phyloP scores from a whole-genome alignment of 768 basidiomycete species.

The Leccinellum rugosiceps region DNA sequence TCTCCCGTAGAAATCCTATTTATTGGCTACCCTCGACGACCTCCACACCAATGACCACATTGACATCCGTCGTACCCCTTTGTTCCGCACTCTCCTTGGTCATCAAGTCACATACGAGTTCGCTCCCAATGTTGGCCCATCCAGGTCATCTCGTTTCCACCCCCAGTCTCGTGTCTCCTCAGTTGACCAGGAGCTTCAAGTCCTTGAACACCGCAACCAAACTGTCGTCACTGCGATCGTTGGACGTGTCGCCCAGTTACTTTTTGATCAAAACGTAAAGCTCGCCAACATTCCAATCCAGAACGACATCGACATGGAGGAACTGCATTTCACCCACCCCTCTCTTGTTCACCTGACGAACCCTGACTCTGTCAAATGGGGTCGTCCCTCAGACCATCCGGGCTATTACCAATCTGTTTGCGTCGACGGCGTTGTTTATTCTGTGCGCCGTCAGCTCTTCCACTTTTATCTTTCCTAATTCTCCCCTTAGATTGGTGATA shows the following conservation, averaged over 20 bases:
- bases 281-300: conserved; percentile 33
- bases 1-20: conserved; percentile 41
- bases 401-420: conserved; percentile 43
- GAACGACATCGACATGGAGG: conserved; percentile 27
- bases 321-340: conserved; percentile 4
- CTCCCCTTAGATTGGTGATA: conserved; percentile 52
- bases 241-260: conserved; percentile 40
- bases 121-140: conserved; percentile 8
- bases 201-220: conserved; percentile 35
- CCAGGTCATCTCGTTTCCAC: conserved; percentile 17
- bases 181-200: conserved; percentile 25
- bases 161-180: conserved; percentile 10
- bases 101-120: conserved; percentile 23
- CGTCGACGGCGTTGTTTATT: conserved; percentile 58
- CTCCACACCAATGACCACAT: conserved; percentile 34
- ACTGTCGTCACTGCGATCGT: conserved; percentile 48
- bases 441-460: conserved; percentile 35
- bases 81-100: conserved; percentile 36
- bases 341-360: conserved; percentile 28
- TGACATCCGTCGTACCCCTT: conserved; percentile 37
- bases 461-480: conserved; percentile 8
- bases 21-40: conserved; percentile 37
- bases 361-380: conserved; percentile 36
- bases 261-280: conserved; percentile 46
- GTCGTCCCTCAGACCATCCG: conserved; percentile 16